phyloP scores from a whole-genome alignment of 2,329 filamentous ascomycete species.

The Onygenales sp. region DNA sequence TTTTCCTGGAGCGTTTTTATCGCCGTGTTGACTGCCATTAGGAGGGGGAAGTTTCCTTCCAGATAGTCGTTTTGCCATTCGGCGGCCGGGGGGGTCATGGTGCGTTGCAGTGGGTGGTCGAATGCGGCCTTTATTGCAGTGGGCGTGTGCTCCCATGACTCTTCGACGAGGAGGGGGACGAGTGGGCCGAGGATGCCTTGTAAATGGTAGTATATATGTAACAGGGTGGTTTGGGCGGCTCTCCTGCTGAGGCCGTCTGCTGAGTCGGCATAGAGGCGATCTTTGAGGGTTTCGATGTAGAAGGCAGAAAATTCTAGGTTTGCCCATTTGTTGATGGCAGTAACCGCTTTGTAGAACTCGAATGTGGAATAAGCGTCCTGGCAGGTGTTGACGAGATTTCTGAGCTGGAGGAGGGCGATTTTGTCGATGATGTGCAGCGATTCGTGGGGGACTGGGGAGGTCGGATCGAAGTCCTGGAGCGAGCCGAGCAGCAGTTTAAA shows the following conservation, averaged over 20 bases:
- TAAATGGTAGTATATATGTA: slow-evolving; percentile 59
- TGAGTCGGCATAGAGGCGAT: slow-evolving; percentile 77
- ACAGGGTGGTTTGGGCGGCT: slow-evolving; percentile 48
- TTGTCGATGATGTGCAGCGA: slow-evolving; percentile 56
- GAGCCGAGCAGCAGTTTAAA: slow-evolving; percentile 85
- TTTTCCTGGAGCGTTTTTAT: slow-evolving; percentile 69
- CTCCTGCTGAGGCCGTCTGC: slow-evolving; percentile 52
- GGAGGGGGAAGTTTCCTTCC: slow-evolving; percentile 30
- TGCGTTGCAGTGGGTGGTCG: slow-evolving; percentile 36
- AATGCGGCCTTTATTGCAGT: slow-evolving; percentile 47
- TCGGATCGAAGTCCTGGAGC: slow-evolving; percentile 46
- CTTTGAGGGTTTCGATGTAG: slow-evolving; percentile 88
- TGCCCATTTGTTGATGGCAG: slow-evolving; percentile 69
- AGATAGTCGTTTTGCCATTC: slow-evolving; percentile 39
- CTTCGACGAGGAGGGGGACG: slow-evolving; percentile 74
- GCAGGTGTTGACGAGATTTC: slow-evolving; percentile 55
- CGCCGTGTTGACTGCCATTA: slow-evolving; percentile 48
- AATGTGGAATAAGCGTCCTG: slow-evolving; percentile 57
- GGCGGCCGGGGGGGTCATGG: slow-evolving; percentile 19
- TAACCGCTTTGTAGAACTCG: slow-evolving; percentile 74
- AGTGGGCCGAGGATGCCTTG: slow-evolving; percentile 72
- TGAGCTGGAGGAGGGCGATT: slow-evolving; percentile 68
- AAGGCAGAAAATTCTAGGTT: slow-evolving; percentile 79
- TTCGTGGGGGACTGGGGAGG: slow-evolving; percentile 25
- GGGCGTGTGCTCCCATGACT: slow-evolving; percentile 74